phyloP scores from a whole-genome alignment of 352 stramenopile species.

The Phytophthora pluvialis region DNA sequence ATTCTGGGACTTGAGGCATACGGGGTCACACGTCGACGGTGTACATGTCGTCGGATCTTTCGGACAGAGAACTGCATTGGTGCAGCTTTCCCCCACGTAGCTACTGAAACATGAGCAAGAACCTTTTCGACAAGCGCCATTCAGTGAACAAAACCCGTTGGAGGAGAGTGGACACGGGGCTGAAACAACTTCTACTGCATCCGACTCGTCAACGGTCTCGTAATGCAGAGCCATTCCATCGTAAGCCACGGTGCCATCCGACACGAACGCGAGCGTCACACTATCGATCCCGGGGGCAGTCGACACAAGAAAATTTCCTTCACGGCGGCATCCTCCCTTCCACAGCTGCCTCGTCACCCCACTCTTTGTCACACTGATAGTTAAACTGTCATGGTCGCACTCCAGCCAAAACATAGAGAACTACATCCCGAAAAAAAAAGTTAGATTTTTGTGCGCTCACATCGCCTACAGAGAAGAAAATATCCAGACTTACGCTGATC shows the following conservation, averaged over 20 bases:
- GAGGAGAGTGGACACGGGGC: slow-evolving; percentile 48
- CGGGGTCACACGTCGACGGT: slow-evolving; percentile 40
- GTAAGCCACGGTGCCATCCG: slow-evolving; percentile 52
- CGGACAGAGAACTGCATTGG: slow-evolving; percentile 59
- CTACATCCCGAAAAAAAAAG: slow-evolving; percentile 16
- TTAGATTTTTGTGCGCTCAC: neutral
- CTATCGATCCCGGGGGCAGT: slow-evolving; percentile 38
- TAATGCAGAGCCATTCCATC: slow-evolving; percentile 55
- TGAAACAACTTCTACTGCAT: slow-evolving; percentile 2
- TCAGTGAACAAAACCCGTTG: slow-evolving; percentile 46
- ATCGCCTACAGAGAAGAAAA: neutral
- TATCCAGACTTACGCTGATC: slow-evolving; percentile 46
- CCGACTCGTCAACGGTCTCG: slow-evolving; percentile 22
- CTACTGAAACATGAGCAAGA: slow-evolving; percentile 59
- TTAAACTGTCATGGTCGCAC: slow-evolving; percentile 58
- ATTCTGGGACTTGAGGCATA: slow-evolving; percentile 39
- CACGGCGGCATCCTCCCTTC: slow-evolving; percentile 57
- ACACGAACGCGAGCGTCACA: slow-evolving; percentile 46
- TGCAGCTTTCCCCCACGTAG: slow-evolving; percentile 69
- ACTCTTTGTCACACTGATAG: slow-evolving; percentile 28
- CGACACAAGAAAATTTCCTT: slow-evolving; percentile 46
- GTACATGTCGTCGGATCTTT: slow-evolving; percentile 40
- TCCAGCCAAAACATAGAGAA: slow-evolving; percentile 62
- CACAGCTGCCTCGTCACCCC: slow-evolving; percentile 36
- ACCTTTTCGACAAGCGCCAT: slow-evolving; percentile 54